Conservation (phyloP, 139 green algal genomes). For the Gonium pectorale region DNA sequence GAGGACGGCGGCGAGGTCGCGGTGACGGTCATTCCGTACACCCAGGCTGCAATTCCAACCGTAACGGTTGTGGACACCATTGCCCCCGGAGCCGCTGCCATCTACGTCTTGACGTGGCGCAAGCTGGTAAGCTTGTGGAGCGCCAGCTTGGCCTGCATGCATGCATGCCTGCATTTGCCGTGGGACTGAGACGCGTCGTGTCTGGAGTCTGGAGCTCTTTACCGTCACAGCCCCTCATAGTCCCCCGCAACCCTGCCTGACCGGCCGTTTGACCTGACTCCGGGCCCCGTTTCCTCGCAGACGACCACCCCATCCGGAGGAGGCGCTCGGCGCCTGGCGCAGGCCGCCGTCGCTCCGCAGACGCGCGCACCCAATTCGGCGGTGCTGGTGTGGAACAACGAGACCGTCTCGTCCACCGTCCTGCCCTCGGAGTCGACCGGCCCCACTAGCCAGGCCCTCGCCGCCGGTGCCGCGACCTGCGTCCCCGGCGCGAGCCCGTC, state of each 20-base stretch:
- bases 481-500: no score
- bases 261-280: no score
- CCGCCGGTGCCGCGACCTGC: not conserved
- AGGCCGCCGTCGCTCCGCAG: not conserved
- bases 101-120: not conserved
- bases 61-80: not conserved
- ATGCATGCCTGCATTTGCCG: no score
- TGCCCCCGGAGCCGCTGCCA: not conserved
- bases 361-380: not conserved
- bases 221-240: no score
- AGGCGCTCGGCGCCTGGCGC: not conserved
- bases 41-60: not conserved
- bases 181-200: no score
- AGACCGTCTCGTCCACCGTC: not conserved
- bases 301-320: not conserved
- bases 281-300: no score
- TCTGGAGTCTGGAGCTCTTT: no score
- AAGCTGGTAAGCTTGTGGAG: not conserved
- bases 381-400: not conserved
- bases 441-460: not conserved
- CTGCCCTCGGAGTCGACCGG: not conserved
- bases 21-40: constrained; percentile 9
- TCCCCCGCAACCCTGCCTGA: no score
- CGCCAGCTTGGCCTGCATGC: no score
- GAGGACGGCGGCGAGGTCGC: not conserved